A percentile compares a stretch with the other conserved stretches of the same genome.
Evolutionary conservation across 176 grass and related monocot species (phyloP).

Genomic region (Eremochloa ophiuroides): DNA sequence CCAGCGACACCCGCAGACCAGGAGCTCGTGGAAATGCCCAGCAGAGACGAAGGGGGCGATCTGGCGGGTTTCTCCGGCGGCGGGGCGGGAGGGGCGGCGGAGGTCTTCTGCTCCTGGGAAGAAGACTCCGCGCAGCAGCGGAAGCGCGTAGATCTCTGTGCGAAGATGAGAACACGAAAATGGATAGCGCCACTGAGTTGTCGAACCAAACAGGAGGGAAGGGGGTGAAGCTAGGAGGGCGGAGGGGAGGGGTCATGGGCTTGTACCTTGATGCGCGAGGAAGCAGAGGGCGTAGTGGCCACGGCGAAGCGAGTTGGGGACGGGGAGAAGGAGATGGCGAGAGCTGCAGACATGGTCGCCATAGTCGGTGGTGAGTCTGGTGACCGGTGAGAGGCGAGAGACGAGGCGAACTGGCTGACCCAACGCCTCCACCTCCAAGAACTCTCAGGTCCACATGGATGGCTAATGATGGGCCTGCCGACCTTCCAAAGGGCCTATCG

Average conservation of each 20-base stretch:
- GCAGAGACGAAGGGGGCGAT: slow-evolving; percentile 16
- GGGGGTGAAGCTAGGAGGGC: background rate
- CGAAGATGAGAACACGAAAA: background rate
- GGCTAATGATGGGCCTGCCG: background rate
- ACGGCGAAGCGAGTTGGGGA: background rate
- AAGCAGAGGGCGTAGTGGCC: background rate
- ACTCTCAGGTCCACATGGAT: background rate
- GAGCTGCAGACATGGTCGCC: slow-evolving; percentile 45
- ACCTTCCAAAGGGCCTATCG: background rate
- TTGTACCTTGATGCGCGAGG: slow-evolving; percentile 27
- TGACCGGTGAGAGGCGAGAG: background rate
- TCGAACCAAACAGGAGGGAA: background rate
- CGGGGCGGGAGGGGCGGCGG: background rate
- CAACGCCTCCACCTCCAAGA: background rate
- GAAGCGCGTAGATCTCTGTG: slow-evolving; percentile 32
- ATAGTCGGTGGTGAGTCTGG: slow-evolving; percentile 46
- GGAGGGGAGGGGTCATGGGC: background rate
- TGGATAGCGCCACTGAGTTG: background rate
- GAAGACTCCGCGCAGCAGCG: slow-evolving; percentile 45
- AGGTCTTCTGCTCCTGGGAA: slow-evolving; percentile 24
- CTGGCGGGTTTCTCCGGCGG: background rate
- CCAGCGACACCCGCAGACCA: slow-evolving; percentile 58
- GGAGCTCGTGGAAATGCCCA: slow-evolving; percentile 57
- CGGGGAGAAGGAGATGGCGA: slow-evolving; percentile 38
- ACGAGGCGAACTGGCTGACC: background rate